phyloP scores from a whole-genome alignment of 108 stramenopile genomes.

The Skeletonema menzelii region DNA sequence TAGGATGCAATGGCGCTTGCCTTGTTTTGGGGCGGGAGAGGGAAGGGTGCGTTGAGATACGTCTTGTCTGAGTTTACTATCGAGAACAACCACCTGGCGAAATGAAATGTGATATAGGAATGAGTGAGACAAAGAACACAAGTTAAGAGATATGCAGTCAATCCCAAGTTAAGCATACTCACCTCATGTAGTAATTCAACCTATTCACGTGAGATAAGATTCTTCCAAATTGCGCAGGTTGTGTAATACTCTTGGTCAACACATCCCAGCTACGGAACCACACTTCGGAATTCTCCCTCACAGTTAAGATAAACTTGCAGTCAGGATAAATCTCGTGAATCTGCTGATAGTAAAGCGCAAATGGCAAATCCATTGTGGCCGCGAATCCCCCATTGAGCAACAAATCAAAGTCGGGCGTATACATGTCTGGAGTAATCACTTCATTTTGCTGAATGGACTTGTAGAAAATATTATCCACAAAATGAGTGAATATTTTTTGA shows the following conservation, averaged over 20 bases:
- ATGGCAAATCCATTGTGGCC: conserved; percentile 77
- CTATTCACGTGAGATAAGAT: conserved; percentile 50
- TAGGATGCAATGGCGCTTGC: conserved; percentile 58
- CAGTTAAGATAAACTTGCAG: conserved; percentile 81
- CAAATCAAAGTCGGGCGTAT: conserved; percentile 58
- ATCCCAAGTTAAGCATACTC: background rate
- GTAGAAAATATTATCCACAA: conserved; percentile 56
- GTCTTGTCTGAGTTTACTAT: conserved; percentile 68
- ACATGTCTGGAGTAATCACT: conserved; percentile 29
- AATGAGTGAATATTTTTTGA: conserved; percentile 56
- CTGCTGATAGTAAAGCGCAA: conserved; percentile 71
- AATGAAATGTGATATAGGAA: background rate
- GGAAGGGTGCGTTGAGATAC: conserved; percentile 49
- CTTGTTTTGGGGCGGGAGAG: conserved; percentile 66
- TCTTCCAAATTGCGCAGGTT: conserved; percentile 55
- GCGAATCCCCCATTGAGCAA: conserved; percentile 54
- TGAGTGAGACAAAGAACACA: background rate
- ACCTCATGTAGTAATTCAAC: conserved; percentile 63
- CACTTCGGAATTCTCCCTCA: conserved; percentile 65
- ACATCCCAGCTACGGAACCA: conserved; percentile 81
- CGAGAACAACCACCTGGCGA: conserved; percentile 67
- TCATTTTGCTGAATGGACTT: conserved; percentile 52
- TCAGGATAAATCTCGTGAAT: conserved; percentile 67
- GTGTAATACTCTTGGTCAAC: conserved; percentile 61
- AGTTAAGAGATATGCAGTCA: background rate